These are phyloP conservation scores for Chamaenerion angustifolium DNA, from an alignment of 345 rosid species.

Conservation along the genomic window DNA sequence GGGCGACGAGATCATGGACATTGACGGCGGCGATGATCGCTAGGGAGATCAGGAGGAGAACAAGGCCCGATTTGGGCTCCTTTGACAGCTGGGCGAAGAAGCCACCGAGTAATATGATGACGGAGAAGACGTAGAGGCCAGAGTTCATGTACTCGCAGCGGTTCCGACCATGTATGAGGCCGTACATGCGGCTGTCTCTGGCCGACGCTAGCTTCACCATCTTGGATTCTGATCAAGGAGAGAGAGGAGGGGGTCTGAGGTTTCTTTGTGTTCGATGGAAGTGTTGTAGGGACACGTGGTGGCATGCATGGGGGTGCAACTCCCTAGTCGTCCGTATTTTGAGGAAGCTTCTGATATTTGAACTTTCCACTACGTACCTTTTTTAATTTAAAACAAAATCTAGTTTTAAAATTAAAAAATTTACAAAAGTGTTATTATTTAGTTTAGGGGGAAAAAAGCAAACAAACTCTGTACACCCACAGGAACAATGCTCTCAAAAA, in stretches of 20 bases:
- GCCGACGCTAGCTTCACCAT: slow-evolving; percentile 92
- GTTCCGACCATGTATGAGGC: slow-evolving; percentile 36
- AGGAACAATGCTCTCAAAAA: too few relatives aligned
- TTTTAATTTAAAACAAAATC: too few relatives aligned
- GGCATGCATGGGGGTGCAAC: slow-evolving; percentile 24
- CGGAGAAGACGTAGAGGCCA: slow-evolving; percentile 55
- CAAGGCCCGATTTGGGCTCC: slow-evolving; percentile 62
- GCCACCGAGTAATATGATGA: slow-evolving; percentile 42
- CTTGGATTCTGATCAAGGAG: background rate
- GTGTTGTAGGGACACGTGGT: slow-evolving; percentile 24
- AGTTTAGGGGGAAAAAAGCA: too few relatives aligned
- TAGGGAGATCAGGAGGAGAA: slow-evolving; percentile 42
- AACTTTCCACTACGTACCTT: too few relatives aligned
- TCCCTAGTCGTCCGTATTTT: background rate
- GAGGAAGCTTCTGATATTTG: too few relatives aligned
- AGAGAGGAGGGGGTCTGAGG: background rate
- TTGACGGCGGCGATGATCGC: slow-evolving; percentile 37
- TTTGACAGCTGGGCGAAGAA: slow-evolving; percentile 43
- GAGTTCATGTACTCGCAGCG: slow-evolving; percentile 70
- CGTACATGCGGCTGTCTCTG: slow-evolving; percentile 56
- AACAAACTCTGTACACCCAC: too few relatives aligned
- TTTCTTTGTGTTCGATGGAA: too few relatives aligned
- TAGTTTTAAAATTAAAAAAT: too few relatives aligned
- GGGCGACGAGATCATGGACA: slow-evolving; percentile 64
- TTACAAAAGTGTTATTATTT: too few relatives aligned